A percentile compares a stretch with the other conserved stretches of the same genome.
Conservation (phyloP, 2,329 filamentous ascomycete species). For the Monosporascus sp. region DNA sequence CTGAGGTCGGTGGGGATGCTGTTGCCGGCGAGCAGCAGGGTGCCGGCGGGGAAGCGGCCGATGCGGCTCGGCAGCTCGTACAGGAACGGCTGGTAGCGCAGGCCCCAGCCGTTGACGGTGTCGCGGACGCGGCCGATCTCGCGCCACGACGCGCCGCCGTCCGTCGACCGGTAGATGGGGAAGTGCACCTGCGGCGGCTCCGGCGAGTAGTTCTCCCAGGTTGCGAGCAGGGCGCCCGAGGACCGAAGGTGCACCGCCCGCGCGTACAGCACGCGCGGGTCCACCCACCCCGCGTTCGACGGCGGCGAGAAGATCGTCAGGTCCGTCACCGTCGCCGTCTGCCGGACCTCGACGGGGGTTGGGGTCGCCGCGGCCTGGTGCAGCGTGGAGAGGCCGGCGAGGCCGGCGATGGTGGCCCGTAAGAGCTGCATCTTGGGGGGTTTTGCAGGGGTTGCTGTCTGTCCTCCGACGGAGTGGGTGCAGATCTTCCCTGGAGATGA, state of each 20-base stretch:
- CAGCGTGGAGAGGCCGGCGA: not conserved
- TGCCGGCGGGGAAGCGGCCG: constrained; percentile 54
- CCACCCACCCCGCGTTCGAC: constrained; percentile 30
- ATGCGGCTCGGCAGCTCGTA: constrained; percentile 54
- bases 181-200: constrained; percentile 50
- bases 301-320: constrained; percentile 32
- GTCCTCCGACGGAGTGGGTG: not conserved
- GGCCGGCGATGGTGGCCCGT: not conserved
- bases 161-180: constrained; percentile 44
- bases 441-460: not conserved
- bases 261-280: constrained; percentile 37
- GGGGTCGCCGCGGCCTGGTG: not conserved
- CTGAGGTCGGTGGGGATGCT: constrained; percentile 54
- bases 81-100: constrained; percentile 63
- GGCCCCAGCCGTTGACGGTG: constrained; percentile 56
- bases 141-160: constrained; percentile 54
- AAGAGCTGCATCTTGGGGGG: not conserved
- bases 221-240: constrained; percentile 38
- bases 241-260: constrained; percentile 35
- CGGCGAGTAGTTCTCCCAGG: constrained; percentile 50
- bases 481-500: not conserved
- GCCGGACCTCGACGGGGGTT: not conserved
- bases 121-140: constrained; percentile 58
- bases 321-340: not conserved
- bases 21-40: constrained; percentile 55